Percentiles rank a stretch among this genome's conserved stretches.
Evolutionary conservation across 2,329 filamentous ascomycete species (phyloP).

Genomic region (Curvularia spicifera): DNA sequence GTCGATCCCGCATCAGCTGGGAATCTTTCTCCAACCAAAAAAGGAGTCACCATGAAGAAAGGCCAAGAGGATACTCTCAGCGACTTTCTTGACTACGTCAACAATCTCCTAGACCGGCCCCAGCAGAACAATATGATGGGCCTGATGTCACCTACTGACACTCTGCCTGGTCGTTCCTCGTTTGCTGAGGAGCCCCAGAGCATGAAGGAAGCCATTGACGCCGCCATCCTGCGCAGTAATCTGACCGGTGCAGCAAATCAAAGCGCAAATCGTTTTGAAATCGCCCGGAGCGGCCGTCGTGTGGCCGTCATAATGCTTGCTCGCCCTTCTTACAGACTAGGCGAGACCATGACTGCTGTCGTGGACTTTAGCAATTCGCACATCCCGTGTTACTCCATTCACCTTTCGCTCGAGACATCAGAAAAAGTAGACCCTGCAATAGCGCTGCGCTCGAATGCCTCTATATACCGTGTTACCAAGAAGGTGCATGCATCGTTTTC

Average conservation of each 20-base stretch:
- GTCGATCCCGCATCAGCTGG: constrained; percentile 34
- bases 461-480: constrained; percentile 84
- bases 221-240: constrained; percentile 76
- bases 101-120: constrained; percentile 53
- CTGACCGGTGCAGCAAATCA: constrained; percentile 70
- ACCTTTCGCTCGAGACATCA: constrained; percentile 82
- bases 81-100: constrained; percentile 54
- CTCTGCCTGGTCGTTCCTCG: constrained; percentile 55
- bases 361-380: constrained; percentile 82
- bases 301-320: constrained; percentile 90
- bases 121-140: constrained; percentile 53
- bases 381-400: constrained; percentile 84
- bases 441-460: constrained; percentile 83
- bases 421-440: constrained; percentile 82
- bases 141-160: constrained; percentile 76
- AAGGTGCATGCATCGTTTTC: constrained; percentile 79
- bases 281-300: constrained; percentile 87
- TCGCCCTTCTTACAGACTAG: constrained; percentile 85
- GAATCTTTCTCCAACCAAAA: constrained; percentile 27
- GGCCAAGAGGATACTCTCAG: constrained; percentile 53
- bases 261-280: constrained; percentile 92
- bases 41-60: constrained; percentile 23
- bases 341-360: constrained; percentile 82
- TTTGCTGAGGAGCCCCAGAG: constrained; percentile 65
- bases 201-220: constrained; percentile 85